Percentiles rank a stretch among this genome's conserved stretches.
phyloP scores from a whole-genome alignment of 306 rosid species.

The Adenanthera pavonina region DNA sequence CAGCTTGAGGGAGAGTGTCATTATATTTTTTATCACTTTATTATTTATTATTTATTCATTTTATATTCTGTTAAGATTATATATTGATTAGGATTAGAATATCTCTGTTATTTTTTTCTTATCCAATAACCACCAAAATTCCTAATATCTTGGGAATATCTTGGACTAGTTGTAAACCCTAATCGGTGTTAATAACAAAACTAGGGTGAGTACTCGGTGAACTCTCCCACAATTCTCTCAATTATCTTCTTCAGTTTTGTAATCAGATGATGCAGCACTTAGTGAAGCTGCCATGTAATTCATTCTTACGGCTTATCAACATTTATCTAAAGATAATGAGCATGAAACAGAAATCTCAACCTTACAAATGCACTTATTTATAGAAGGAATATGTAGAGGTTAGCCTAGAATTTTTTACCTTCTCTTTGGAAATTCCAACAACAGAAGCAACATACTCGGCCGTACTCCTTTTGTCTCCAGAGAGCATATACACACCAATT shows the following conservation, averaged over 20 bases:
- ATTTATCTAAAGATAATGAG: neutral
- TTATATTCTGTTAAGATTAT: no score
- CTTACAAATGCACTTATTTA: conserved; percentile 7
- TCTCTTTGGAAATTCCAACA: conserved; percentile 81
- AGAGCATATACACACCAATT: conserved; percentile 79
- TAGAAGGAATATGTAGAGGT: conserved; percentile 24
- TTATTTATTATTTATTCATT: no score
- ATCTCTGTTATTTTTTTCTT: no score
- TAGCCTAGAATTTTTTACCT: conserved; percentile 53
- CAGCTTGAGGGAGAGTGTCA: no score
- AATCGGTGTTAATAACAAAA: no score
- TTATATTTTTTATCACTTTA: no score
- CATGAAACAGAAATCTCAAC: neutral
- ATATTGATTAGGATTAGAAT: no score
- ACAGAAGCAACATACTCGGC: conserved; percentile 91
- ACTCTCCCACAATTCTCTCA: no score
- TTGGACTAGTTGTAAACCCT: no score
- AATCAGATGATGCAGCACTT: neutral
- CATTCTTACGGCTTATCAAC: neutral
- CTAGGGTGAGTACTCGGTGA: no score
- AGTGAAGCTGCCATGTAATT: neutral
- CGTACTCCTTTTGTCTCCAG: conserved; percentile 86
- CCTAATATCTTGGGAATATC: no score
- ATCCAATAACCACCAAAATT: no score
- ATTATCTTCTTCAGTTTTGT: neutral